Conservation (phyloP, 176 grass and related monocot species). For the Avena atlantica region DNA sequence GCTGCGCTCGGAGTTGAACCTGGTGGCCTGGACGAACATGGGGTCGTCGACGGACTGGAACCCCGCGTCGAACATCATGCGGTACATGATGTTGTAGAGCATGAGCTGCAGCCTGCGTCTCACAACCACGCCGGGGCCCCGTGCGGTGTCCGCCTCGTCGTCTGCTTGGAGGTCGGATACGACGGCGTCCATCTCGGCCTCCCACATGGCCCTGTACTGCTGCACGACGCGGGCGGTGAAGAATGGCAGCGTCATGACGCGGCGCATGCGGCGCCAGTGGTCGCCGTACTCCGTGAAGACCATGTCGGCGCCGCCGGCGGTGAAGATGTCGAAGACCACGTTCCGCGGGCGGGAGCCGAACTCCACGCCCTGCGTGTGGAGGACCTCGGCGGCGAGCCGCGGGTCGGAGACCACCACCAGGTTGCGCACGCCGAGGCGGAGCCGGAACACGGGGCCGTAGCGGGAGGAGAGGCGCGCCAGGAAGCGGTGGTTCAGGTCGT, state of each 20-base stretch:
- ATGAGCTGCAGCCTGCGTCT: slow-evolving; percentile 79
- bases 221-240: slow-evolving; percentile 78
- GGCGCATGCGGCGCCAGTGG: slow-evolving; percentile 95
- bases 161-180: slow-evolving; percentile 31
- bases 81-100: slow-evolving; percentile 97
- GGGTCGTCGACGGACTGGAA: slow-evolving; percentile 76
- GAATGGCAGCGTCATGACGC: slow-evolving; percentile 95
- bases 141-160: neutral
- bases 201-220: slow-evolving; percentile 74
- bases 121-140: slow-evolving; percentile 44
- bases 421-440: slow-evolving; percentile 84
- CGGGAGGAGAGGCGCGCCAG: slow-evolving; percentile 58
- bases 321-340: slow-evolving; percentile 96
- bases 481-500: slow-evolving; percentile 86
- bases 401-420: slow-evolving; percentile 79
- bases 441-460: slow-evolving; percentile 73
- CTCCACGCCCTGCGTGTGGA: slow-evolving; percentile 93
- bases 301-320: slow-evolving; percentile 76
- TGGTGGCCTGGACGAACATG: slow-evolving; percentile 65
- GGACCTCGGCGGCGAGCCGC: slow-evolving; percentile 71
- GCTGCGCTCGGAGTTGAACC: slow-evolving; percentile 81
- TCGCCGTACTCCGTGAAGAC: slow-evolving; percentile 97
- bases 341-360: slow-evolving; percentile 91
- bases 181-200: slow-evolving; percentile 60
- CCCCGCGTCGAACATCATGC: slow-evolving; percentile 87